Conservation (phyloP, 345 rosid genomes). For the Salix purpurea region DNA sequence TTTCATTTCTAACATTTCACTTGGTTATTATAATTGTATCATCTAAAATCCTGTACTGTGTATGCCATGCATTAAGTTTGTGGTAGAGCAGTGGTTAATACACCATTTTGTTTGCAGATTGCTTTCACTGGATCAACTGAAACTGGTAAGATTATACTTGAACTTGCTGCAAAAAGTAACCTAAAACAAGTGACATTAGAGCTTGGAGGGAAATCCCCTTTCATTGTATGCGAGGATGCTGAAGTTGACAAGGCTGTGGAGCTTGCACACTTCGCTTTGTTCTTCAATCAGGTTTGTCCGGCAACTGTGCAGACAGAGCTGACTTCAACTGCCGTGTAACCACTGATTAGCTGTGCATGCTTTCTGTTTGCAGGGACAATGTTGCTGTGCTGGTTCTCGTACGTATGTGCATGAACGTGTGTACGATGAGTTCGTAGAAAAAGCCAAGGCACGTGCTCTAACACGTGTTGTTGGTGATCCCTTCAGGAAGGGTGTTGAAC, state of each 20-base stretch:
- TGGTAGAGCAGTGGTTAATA: neutral
- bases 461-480: constrained; percentile 81
- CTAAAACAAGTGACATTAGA: constrained; percentile 29
- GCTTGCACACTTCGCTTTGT: constrained; percentile 25
- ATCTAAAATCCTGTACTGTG: neutral
- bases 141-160: constrained; percentile 21
- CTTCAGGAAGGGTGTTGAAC: constrained; percentile 73
- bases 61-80: neutral
- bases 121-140: constrained; percentile 30
- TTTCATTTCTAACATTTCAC: neutral
- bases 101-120: constrained; percentile 7
- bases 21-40: neutral
- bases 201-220: constrained; percentile 35
- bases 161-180: constrained; percentile 27
- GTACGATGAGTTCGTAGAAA: constrained; percentile 76
- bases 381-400: constrained; percentile 31
- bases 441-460: constrained; percentile 73
- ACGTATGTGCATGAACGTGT: constrained; percentile 25
- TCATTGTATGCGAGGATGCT: constrained; percentile 28
- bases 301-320: neutral
- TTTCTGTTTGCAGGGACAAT: constrained; percentile 22
- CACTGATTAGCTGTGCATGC: neutral
- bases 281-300: constrained; percentile 27
- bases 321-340: neutral
- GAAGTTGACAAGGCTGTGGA: constrained; percentile 24